Percentiles rank a stretch among this genome's conserved stretches.
phyloP scores from a whole-genome alignment of 768 basidiomycete genomes.

The Rhizopogon vinicolor region DNA sequence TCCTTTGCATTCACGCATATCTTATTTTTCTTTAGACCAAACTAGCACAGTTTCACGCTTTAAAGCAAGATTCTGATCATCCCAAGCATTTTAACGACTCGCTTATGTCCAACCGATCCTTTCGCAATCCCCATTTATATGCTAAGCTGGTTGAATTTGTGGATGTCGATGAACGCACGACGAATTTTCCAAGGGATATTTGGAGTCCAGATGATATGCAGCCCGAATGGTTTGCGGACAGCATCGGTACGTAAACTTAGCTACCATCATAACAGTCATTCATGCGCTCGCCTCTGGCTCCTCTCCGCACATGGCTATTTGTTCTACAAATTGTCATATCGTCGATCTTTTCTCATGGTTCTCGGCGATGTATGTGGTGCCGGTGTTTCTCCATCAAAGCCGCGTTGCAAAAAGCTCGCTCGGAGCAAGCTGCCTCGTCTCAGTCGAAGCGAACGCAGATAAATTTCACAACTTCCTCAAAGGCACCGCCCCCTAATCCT shows the following conservation, averaged over 20 bases:
- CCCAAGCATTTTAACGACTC: slow-evolving; percentile 95
- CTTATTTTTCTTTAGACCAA: slow-evolving; percentile 52
- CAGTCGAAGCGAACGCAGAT: slow-evolving; percentile 62
- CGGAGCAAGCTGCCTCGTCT: slow-evolving; percentile 51
- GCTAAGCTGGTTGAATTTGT: slow-evolving; percentile 93
- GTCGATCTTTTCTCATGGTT: background rate
- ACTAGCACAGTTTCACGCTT: slow-evolving; percentile 67
- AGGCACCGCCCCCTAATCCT: slow-evolving; percentile 6
- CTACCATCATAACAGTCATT: background rate
- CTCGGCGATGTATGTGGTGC: background rate
- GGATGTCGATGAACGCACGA: slow-evolving; percentile 83
- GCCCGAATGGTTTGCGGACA: slow-evolving; percentile 72
- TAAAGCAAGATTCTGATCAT: slow-evolving; percentile 58
- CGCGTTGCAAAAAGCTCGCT: slow-evolving; percentile 54
- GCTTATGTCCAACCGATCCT: slow-evolving; percentile 87
- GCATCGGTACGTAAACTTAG: slow-evolving; percentile 57
- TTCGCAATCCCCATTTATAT: slow-evolving; percentile 96
- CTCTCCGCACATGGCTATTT: slow-evolving; percentile 1
- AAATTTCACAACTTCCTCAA: slow-evolving; percentile 44
- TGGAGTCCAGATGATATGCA: slow-evolving; percentile 70
- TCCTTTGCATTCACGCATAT: background rate
- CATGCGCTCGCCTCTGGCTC: slow-evolving; percentile 1
- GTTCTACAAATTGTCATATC: slow-evolving; percentile 1
- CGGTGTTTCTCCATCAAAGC: slow-evolving; percentile 35
- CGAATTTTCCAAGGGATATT: slow-evolving; percentile 67